A percentile compares a stretch with the other conserved stretches of the same genome.
Conservation (phyloP, 148 eudicot genomes). For the Rhododendron williamsianum region DNA sequence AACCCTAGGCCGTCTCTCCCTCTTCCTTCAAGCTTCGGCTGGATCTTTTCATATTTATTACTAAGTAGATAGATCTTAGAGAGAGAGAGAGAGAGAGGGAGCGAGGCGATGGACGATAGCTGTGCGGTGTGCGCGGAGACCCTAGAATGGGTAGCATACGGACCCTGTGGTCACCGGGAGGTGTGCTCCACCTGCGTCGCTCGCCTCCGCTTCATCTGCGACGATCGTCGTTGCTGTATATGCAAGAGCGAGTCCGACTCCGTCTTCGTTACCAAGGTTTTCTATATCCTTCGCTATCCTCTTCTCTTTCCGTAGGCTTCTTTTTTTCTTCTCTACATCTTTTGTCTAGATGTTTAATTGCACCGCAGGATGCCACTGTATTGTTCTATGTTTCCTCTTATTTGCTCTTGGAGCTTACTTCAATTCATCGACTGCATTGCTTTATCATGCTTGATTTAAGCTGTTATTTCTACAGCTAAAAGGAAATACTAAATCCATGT, state of each 20-base stretch:
- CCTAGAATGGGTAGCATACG: conserved; percentile 94
- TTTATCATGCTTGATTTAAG: neutral
- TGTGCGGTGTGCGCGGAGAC: conserved; percentile 86
- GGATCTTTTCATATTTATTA: neutral
- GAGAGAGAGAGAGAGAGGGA: neutral
- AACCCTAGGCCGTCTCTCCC: neutral
- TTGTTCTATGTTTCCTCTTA: neutral
- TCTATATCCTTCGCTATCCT: neutral
- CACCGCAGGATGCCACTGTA: neutral
- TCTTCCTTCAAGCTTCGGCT: neutral
- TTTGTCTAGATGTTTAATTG: neutral
- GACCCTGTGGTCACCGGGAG: conserved; percentile 80
- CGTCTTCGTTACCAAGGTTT: conserved; percentile 89
- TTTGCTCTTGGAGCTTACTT: neutral
- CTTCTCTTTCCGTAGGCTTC: neutral
- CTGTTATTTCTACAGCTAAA: neutral
- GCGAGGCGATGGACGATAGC: conserved; percentile 66
- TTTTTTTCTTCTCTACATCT: neutral
- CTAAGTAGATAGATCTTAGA: neutral
- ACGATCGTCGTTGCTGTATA: conserved; percentile 84
- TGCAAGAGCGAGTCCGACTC: conserved; percentile 60
- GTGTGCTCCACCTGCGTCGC: conserved; percentile 95
- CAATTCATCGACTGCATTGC: neutral
- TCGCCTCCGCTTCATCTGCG: conserved; percentile 91
- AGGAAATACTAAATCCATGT: neutral